Evolutionary conservation across 2,329 filamentous ascomycete species (phyloP).

Genomic region (Penicillium sp.): DNA sequence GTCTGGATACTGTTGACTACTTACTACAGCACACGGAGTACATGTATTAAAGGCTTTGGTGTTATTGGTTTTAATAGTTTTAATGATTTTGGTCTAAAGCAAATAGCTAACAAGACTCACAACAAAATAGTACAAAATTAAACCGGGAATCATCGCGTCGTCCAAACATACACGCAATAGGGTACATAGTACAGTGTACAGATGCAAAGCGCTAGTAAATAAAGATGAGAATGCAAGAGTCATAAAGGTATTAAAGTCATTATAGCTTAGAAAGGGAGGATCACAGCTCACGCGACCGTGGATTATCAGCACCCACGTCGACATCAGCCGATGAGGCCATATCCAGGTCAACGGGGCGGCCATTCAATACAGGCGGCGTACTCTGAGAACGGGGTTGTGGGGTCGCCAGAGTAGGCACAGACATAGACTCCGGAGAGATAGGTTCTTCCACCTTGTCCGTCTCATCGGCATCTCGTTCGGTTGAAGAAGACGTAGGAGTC

Average conservation of each 20-base stretch:
- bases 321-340: background rate
- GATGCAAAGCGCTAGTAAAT: conserved; percentile 4
- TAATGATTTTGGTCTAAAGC: background rate
- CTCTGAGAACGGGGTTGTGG: conserved; percentile 30
- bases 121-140: background rate
- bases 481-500: conserved; percentile 33
- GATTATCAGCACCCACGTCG: background rate
- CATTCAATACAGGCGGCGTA: conserved; percentile 29
- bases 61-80: background rate
- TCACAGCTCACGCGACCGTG: conserved; percentile 4
- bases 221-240: conserved; percentile 7
- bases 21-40: background rate
- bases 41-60: background rate
- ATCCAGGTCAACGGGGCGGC: conserved; percentile 9
- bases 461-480: conserved; percentile 12
- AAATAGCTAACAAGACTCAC: background rate
- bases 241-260: background rate
- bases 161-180: background rate
- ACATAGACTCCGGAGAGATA: conserved; percentile 15
- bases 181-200: conserved; percentile 4
- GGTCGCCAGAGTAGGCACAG: conserved; percentile 21
- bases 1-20: background rate
- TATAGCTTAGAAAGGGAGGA: background rate
- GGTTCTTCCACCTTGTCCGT: conserved; percentile 16
- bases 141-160: conserved; percentile 1